Evolutionary conservation across 768 basidiomycete species (phyloP), one percentile per base, ranked within the genome.

Genomic region (Trametes cingulata): DNA sequence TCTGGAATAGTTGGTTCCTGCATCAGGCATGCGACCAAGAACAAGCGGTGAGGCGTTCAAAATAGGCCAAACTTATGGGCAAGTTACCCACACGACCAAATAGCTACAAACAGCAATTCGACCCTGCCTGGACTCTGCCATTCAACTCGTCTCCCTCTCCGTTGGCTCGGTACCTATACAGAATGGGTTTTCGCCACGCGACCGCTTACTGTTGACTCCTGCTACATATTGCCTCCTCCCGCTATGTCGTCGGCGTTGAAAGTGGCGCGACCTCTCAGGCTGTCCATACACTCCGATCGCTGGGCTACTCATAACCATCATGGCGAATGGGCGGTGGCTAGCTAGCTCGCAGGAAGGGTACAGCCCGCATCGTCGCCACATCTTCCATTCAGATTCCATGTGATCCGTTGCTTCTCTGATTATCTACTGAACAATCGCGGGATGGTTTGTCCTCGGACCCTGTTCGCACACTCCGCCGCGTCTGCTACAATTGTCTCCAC

Each of bases 51-150:
- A 55, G 52, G 24, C n/a, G 40, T 36, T 29, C 29, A 19, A 9
- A 52, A 17, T 9, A 8, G 58, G 58, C 10, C 9, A 10, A 33
- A 33, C 29, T 33, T 33, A 33, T 33, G 41, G 40, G 39, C 14
- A 49, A 49, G 29, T 25, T 48, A 29, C 46, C 59, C 48, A 60
- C 52, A 60, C 52, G 27, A 41, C 24, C 52, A 60, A 60, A 60
- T 17, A 54, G 37, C 7, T 6, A 15, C 46, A 54, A 60, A 55
- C n/a, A 49, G 17, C 42, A 5, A 33, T 33, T 33, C 29, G 29
- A 33, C 4, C 42, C 42, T 6, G 39, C 39, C 15, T 40, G 4
- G 39, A 40, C 39, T 14, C 13, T 13, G 29, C 29, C 29, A 33
- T 33, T 33, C 29, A 33, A 33, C 4, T 33, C 29, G 29, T 33